Evolutionary conservation across 2,329 filamentous ascomycete genomes (phyloP), one percentile per base, ranked within the genome.

Genomic region (Parascedosporium putredinis): DNA sequence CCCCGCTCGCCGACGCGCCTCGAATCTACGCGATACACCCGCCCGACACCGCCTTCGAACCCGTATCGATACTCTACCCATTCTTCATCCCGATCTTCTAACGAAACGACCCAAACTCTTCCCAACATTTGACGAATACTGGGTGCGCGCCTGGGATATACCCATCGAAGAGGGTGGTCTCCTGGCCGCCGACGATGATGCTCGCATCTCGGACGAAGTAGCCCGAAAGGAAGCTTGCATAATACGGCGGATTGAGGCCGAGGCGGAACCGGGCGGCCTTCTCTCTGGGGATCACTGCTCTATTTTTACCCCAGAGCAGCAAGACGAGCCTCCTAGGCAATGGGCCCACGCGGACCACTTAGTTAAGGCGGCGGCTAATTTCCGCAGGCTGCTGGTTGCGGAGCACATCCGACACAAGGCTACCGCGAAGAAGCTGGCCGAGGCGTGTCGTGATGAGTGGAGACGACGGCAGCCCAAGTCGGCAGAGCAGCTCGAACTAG

Each of bases 301-400:
- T 2, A 68, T 84, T 22, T 93, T 86, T 57, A 74, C 82, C 16
- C 86, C 86, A 0, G 86, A 93, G 54, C 72, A 80, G 10, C 71
- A 70, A 52, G 82, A 87, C 51, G 86, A 94, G 58, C 86, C 86
- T 0, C 78, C 81, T 0, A 75, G 78, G 48, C 88, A 93, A 59
- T 97, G 88, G 72, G 82, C 85, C n/a, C 89, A 94, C 57, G 78
- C 81, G 60, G 90, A 97, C 60, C 87, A 97, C 61, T 74, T 97
- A 49, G 73, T 86, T 43, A 83, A 83, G 44, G 90, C 95, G 53
- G 83, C 86, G 52, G 62, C 84, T 10, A 84, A 90, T 57, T 91
- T 97, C 57, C 81, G 87, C 45, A 86, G 82, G 58, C 73, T 97
- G 31, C 79, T 97, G 68, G 67, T 83, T 2, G 78, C 81, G 51